phyloP scores from a whole-genome alignment of 306 rosid genomes.

The Spatholobus suberectus region DNA sequence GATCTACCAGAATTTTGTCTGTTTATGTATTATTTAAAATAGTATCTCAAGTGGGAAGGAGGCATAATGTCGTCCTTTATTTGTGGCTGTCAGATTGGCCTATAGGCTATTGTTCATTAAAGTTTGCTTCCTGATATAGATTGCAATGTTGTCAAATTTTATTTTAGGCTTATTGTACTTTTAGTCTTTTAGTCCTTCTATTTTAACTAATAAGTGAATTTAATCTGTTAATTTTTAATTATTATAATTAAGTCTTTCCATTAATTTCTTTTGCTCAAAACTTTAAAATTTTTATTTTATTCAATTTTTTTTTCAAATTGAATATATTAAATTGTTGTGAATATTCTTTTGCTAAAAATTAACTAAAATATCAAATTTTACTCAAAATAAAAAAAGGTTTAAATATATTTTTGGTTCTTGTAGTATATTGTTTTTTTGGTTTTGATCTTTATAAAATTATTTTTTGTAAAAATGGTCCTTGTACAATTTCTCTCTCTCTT shows the following conservation, averaged over 20 bases:
- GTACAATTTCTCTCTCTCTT: no score
- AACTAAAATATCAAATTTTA: no score
- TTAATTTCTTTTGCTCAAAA: no score
- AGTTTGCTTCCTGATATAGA: slow-evolving; percentile 24
- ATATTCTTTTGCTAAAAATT: no score
- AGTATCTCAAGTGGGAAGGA: slow-evolving; percentile 24
- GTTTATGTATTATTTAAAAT: slow-evolving; percentile 30
- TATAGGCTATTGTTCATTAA: slow-evolving; percentile 20
- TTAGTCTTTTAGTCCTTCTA: not conserved
- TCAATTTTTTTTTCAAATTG: no score
- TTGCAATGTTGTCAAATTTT: slow-evolving; percentile 5
- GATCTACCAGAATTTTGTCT: not conserved
- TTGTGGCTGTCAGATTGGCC: slow-evolving; percentile 16
- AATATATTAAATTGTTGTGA: no score
- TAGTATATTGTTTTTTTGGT: no score
- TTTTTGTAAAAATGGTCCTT: no score
- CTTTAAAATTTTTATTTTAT: no score
- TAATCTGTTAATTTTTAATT: not conserved
- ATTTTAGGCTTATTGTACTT: not conserved
- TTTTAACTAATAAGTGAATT: not conserved
- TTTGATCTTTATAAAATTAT: no score
- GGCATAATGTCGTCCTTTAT: not conserved
- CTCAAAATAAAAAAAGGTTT: no score
- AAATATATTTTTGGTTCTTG: no score
- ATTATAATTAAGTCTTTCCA: not conserved